Evolutionary conservation across 805 yeast species (phyloP).

Genomic region (Sungouiozyma ichnusensis): DNA sequence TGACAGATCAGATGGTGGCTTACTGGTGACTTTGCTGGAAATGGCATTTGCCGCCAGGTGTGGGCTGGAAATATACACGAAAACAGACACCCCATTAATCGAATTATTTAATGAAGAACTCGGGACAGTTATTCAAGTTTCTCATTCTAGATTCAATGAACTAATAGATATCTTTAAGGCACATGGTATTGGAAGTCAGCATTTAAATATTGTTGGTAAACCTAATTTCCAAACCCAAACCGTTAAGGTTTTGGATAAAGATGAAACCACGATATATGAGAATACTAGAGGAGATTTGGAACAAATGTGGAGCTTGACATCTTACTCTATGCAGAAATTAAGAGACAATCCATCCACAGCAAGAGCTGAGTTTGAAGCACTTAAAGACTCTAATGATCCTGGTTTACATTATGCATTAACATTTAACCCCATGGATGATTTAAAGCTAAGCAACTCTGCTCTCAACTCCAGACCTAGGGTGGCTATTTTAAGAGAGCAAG

Average conservation of each 20-base stretch:
- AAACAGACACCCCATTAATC: conserved; percentile 37
- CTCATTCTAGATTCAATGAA: conserved; percentile 38
- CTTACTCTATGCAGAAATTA: conserved; percentile 78
- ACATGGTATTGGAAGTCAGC: conserved; percentile 47
- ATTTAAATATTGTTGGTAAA: conserved; percentile 55
- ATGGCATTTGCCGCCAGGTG: conserved; percentile 96
- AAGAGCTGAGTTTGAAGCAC: conserved; percentile 68
- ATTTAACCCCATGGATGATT: conserved; percentile 46
- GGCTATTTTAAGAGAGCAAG: conserved; percentile 95
- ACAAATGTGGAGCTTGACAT: conserved; percentile 77
- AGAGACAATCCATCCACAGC: conserved; percentile 93
- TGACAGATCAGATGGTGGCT: conserved; percentile 95
- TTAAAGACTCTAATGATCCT: conserved; percentile 76
- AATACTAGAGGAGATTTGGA: conserved; percentile 63
- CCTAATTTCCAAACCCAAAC: conserved; percentile 47
- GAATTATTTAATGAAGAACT: conserved; percentile 83
- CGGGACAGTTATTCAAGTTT: conserved; percentile 91
- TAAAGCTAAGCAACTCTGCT: conserved; percentile 27
- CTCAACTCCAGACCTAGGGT: conserved; percentile 57
- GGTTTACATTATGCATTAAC: conserved; percentile 79
- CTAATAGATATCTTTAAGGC: conserved; percentile 47
- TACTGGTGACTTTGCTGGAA: conserved; percentile 72
- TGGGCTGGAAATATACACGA: conserved; percentile 55
- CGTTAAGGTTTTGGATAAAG: conserved; percentile 33
- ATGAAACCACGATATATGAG: conserved; percentile 31